Evolutionary conservation across 352 stramenopile genomes (phyloP).

Genomic region (Thraustochytrium striatum): DNA sequence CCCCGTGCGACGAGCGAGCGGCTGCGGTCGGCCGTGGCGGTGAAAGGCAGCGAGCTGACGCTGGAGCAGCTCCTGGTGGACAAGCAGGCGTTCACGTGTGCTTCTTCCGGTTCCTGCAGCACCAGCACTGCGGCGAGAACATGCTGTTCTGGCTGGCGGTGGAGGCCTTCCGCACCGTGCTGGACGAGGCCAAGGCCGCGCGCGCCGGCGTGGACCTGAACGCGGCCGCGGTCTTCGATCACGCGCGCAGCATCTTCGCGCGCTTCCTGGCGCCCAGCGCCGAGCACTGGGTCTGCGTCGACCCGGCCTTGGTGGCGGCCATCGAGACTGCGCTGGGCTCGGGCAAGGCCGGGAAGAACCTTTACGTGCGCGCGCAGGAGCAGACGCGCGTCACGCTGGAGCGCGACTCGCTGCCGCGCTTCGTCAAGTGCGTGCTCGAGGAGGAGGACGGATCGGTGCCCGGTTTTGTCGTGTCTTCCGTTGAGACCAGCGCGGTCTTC

Average conservation of each 20-base stretch:
- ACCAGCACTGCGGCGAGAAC: neutral
- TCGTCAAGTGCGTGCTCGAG: neutral
- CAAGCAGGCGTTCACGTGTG: no score
- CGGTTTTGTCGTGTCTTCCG: no score
- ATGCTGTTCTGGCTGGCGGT: neutral
- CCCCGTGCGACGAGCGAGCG: no score
- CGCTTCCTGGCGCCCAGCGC: neutral
- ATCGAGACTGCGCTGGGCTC: neutral
- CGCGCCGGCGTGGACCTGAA: neutral
- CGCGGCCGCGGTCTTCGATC: neutral
- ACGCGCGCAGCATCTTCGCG: neutral
- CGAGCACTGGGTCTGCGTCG: neutral
- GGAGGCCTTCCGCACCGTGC: neutral
- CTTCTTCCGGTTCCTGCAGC: neutral
- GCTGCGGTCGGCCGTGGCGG: no score
- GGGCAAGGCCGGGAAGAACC: neutral
- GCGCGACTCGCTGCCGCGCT: neutral
- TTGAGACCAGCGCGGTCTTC: no score
- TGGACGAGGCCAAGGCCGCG: neutral
- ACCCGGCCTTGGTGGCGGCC: neutral
- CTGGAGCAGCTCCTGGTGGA: no score
- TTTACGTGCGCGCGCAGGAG: neutral
- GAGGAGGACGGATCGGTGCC: no score
- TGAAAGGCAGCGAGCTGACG: no score
- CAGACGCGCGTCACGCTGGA: neutral